These are phyloP conservation scores for Grosmannia clavigera DNA, from an alignment of 2,329 filamentous ascomycete species.

Conservation along the genomic window DNA sequence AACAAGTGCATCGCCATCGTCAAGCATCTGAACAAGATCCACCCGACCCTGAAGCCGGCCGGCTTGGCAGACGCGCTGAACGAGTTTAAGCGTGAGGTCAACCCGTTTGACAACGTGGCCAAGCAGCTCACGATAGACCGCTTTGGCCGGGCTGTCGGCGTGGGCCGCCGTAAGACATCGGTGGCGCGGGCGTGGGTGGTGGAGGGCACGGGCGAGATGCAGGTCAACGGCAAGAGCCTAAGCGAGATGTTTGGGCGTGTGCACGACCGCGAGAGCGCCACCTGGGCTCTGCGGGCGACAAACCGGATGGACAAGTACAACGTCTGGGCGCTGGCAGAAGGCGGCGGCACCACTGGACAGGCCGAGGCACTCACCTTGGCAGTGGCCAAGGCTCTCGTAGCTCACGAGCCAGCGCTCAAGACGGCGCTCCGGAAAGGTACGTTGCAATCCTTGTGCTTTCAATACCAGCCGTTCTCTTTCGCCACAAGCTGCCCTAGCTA, in stretches of 20 bases:
- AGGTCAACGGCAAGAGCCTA: conserved; percentile 83
- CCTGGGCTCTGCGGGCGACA: conserved; percentile 81
- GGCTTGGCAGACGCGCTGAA: conserved; percentile 54
- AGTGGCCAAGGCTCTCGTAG: conserved; percentile 73
- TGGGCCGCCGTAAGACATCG: conserved; percentile 79
- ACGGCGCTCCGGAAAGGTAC: conserved; percentile 77
- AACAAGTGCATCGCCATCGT: conserved; percentile 63
- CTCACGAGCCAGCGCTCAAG: conserved; percentile 89
- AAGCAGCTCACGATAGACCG: conserved; percentile 58
- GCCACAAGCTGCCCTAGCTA: conserved; percentile 4
- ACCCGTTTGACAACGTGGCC: conserved; percentile 53
- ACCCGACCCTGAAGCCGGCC: conserved; percentile 60
- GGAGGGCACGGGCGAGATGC: conserved; percentile 79
- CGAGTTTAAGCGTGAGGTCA: conserved; percentile 62
- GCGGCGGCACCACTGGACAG: conserved; percentile 88
- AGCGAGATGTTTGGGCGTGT: conserved; percentile 71
- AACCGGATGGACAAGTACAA: conserved; percentile 92
- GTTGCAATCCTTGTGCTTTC: conserved; percentile 18
- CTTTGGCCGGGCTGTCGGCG: conserved; percentile 65
- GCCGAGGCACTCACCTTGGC: conserved; percentile 89
- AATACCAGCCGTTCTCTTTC: neutral
- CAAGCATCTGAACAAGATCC: conserved; percentile 73
- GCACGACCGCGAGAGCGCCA: conserved; percentile 86
- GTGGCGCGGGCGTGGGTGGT: conserved; percentile 77
- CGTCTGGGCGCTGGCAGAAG: conserved; percentile 72